Percentiles rank a stretch among this genome's conserved stretches.
phyloP scores from a whole-genome alignment of 1,284 basidiomycete genomes.

The Irpex sp. region DNA sequence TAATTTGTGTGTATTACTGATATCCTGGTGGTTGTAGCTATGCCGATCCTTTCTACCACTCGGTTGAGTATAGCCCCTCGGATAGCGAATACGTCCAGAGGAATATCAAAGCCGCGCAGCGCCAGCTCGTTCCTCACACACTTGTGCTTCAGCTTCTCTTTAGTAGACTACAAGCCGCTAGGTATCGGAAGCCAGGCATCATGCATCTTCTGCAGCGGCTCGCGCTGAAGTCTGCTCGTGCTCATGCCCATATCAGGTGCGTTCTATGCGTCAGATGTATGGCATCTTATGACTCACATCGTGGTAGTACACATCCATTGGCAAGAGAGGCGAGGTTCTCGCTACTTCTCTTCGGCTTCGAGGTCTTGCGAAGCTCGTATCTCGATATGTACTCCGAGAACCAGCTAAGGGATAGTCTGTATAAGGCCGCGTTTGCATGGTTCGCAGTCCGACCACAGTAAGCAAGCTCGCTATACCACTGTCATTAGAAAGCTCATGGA shows the following conservation, averaged over 20 bases:
- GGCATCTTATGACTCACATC: constrained; percentile 1
- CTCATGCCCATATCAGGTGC: constrained; percentile 73
- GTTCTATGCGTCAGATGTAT: constrained; percentile 12
- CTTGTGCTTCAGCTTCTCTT: constrained; percentile 88
- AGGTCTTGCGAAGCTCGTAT: constrained; percentile 84
- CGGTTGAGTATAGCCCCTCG: constrained; percentile 88
- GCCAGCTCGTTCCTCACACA: constrained; percentile 80
- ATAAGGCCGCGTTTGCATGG: constrained; percentile 85
- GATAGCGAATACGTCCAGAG: constrained; percentile 84
- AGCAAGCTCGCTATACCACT: neutral
- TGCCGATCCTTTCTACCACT: constrained; percentile 83
- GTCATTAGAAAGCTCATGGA: neutral
- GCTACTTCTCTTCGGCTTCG: constrained; percentile 91
- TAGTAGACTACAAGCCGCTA: constrained; percentile 90
- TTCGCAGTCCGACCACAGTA: constrained; percentile 88
- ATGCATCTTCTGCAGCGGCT: constrained; percentile 86
- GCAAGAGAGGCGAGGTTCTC: constrained; percentile 89
- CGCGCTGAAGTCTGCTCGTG: constrained; percentile 73
- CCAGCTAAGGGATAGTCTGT: constrained; percentile 74
- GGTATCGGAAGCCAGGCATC: constrained; percentile 82
- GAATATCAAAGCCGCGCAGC: constrained; percentile 65
- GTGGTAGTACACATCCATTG: constrained; percentile 81
- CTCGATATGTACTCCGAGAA: constrained; percentile 86
- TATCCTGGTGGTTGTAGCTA: constrained; percentile 45
- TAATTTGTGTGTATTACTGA: neutral